Conservation (phyloP, 352 stramenopile species). For the Globisporangium paddicum region DNA sequence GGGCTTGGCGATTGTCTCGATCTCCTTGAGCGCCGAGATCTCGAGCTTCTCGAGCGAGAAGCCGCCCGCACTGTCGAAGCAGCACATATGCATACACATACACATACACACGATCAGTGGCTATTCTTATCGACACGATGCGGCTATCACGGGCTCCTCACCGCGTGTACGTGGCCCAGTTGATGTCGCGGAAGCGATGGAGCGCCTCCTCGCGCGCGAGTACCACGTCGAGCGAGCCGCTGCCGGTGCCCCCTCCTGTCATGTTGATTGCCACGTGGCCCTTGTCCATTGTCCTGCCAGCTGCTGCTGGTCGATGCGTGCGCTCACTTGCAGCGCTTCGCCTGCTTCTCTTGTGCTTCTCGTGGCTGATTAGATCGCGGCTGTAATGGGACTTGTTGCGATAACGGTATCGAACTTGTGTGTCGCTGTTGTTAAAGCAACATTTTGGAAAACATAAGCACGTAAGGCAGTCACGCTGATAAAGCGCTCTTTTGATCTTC, state of each 20-base stretch:
- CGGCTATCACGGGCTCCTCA: constrained; percentile 13
- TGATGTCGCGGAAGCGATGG: constrained; percentile 86
- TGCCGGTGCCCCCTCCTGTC: constrained; percentile 17
- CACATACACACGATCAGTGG: background rate
- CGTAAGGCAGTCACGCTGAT: too few relatives aligned
- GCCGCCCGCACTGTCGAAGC: constrained; percentile 37
- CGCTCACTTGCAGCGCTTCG: background rate
- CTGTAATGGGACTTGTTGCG: background rate
- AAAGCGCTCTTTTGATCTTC: background rate
- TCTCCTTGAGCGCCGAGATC: constrained; percentile 79
- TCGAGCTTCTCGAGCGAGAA: constrained; percentile 86
- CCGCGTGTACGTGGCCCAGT: constrained; percentile 88
- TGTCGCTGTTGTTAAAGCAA: background rate
- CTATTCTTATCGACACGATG: background rate
- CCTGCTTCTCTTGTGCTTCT: background rate
- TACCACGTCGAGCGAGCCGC: constrained; percentile 59
- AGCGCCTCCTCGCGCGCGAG: constrained; percentile 78
- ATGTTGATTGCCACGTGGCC: constrained; percentile 73
- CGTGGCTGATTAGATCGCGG: constrained; percentile 1
- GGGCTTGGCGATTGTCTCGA: constrained; percentile 73
- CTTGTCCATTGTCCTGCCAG: constrained; percentile 40
- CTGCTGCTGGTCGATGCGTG: background rate
- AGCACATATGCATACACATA: background rate
- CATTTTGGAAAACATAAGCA: background rate
- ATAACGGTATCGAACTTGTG: background rate